Evolutionary conservation across 1,139 yeast species (phyloP).

Genomic region (Pichia sp.): DNA sequence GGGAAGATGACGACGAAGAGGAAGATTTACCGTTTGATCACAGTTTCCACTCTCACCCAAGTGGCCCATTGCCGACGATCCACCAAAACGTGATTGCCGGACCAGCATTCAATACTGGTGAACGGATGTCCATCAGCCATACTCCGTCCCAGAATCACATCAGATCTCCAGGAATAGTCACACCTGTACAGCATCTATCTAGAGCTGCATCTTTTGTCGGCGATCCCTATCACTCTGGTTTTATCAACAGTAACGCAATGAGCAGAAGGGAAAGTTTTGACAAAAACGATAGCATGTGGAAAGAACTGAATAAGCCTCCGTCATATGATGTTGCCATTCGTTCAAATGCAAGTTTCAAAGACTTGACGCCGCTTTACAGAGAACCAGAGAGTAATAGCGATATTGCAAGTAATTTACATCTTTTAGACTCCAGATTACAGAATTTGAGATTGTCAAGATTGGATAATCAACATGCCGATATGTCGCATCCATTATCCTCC

Average conservation of each 20-base stretch:
- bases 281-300: constrained; percentile 27
- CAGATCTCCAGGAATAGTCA: constrained; percentile 28
- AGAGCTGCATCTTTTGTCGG: constrained; percentile 40
- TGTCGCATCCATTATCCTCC: not conserved
- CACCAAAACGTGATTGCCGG: constrained; percentile 18
- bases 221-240: not conserved
- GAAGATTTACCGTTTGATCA: constrained; percentile 1
- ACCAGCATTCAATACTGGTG: constrained; percentile 22
- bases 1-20: constrained; percentile 24
- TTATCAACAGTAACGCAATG: too few relatives aligned
- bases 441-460: constrained; percentile 14
- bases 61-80: not conserved
- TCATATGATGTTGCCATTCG: constrained; percentile 72
- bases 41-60: not conserved
- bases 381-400: constrained; percentile 36
- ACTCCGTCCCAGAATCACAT: constrained; percentile 10
- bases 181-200: constrained; percentile 55
- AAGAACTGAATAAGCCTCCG: constrained; percentile 35
- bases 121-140: constrained; percentile 11
- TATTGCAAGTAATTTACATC: constrained; percentile 21
- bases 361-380: constrained; percentile 56
- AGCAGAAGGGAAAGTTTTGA: too few relatives aligned
- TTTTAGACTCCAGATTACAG: constrained; percentile 23
- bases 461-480: not conserved
- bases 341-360: constrained; percentile 36